phyloP scores from a whole-genome alignment of 78 protist species.

The Dictyostelium purpureum region DNA sequence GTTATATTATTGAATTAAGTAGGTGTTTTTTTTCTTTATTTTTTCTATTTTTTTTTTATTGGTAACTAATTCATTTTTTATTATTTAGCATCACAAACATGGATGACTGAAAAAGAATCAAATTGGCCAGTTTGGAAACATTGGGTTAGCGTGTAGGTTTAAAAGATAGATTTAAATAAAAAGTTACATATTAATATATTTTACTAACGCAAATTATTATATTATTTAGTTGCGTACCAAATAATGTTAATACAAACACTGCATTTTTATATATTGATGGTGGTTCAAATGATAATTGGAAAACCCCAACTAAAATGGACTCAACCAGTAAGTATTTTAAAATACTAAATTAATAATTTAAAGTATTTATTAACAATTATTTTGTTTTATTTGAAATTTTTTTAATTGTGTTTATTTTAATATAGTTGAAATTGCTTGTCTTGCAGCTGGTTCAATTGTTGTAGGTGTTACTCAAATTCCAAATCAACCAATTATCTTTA shows the following conservation, averaged over 20 bases:
- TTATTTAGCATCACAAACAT: constrained; percentile 75
- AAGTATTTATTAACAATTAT: neutral
- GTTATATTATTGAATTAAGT: constrained; percentile 62
- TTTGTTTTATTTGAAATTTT: neutral
- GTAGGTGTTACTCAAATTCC: constrained; percentile 77
- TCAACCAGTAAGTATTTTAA: neutral
- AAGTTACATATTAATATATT: neutral
- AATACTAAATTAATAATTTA: neutral
- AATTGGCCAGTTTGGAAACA: constrained; percentile 78
- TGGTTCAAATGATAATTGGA: constrained; percentile 54
- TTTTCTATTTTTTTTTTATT: neutral
- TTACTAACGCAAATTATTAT: too few species aligned
- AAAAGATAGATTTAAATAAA: too few species aligned
- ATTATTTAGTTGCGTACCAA: constrained; percentile 58
- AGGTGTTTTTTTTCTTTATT: too few species aligned
- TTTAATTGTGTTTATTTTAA: neutral
- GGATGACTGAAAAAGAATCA: constrained; percentile 55
- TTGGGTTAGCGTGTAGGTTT: constrained; percentile 69
- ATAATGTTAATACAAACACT: neutral
- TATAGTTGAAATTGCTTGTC: constrained; percentile 49
- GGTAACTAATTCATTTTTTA: neutral
- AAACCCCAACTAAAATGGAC: constrained; percentile 21
- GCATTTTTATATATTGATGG: constrained; percentile 69
- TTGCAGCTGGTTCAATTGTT: constrained; percentile 28
- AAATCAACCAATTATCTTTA: constrained; percentile 76